Conservation (phyloP, 176 grass and related monocot species). For the Elymus sibiricus region DNA sequence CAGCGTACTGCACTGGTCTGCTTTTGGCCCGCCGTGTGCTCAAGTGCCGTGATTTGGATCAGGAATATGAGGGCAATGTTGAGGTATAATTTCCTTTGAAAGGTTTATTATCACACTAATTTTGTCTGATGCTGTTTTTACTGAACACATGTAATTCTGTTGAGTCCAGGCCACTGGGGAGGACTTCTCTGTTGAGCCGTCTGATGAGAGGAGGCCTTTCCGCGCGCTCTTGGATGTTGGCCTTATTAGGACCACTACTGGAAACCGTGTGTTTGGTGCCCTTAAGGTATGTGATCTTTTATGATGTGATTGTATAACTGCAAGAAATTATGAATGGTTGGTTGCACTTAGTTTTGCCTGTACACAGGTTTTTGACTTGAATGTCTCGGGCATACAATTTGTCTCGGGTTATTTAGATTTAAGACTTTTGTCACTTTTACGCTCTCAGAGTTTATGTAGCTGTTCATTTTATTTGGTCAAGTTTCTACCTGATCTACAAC, state of each 20-base stretch:
- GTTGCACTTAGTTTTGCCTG: neutral
- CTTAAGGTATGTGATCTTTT: constrained; percentile 49
- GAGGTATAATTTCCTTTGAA: constrained; percentile 29
- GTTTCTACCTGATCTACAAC: neutral
- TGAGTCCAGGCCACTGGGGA: constrained; percentile 47
- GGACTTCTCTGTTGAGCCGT: constrained; percentile 54
- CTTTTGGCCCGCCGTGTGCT: constrained; percentile 66
- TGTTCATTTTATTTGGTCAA: neutral
- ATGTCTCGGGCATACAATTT: neutral
- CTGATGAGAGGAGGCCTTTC: constrained; percentile 53
- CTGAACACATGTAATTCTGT: neutral
- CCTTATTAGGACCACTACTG: constrained; percentile 68
- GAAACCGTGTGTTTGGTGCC: constrained; percentile 64
- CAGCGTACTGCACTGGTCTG: constrained; percentile 69
- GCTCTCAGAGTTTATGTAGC: neutral
- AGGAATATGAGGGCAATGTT: constrained; percentile 59
- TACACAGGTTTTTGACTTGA: neutral
- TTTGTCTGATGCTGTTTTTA: neutral
- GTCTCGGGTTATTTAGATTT: neutral
- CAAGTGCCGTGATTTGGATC: constrained; percentile 49
- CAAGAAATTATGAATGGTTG: neutral
- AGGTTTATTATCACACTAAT: neutral
- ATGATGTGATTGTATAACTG: neutral
- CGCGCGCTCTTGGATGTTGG: constrained; percentile 63
- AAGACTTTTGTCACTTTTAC: neutral